Percentiles rank a stretch among this genome's conserved stretches.
Conservation (phyloP, 495 filamentous ascomycete genomes). For the Penicillium lividum region DNA sequence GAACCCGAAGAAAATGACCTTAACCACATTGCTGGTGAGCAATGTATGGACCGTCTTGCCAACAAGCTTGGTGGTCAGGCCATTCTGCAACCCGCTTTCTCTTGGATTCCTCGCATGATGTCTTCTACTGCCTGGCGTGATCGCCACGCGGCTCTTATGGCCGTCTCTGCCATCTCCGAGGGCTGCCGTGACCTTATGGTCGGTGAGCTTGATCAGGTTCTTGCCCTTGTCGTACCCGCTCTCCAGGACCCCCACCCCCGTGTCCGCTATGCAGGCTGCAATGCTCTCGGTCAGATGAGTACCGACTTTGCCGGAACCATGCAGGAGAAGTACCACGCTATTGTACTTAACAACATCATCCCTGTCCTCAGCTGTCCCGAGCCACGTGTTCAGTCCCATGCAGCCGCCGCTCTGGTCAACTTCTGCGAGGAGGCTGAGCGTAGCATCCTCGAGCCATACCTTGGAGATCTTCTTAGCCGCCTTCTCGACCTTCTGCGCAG, state of each 20-base stretch:
- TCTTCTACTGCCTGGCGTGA: slow-evolving; percentile 93
- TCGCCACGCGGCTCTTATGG: slow-evolving; percentile 97
- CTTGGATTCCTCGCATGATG: slow-evolving; percentile 98
- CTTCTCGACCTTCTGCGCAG: slow-evolving; percentile 83
- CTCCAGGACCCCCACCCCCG: slow-evolving; percentile 90
- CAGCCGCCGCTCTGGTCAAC: slow-evolving; percentile 95
- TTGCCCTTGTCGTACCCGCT: slow-evolving; percentile 90
- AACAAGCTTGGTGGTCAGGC: slow-evolving; percentile 92
- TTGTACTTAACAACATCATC: slow-evolving; percentile 85
- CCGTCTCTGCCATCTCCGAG: slow-evolving; percentile 97
- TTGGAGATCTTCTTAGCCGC: slow-evolving; percentile 80
- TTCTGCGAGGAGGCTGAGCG: slow-evolving; percentile 99
- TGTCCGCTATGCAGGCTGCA: slow-evolving; percentile 97
- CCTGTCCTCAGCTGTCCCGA: slow-evolving; percentile 88
- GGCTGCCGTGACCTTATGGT: slow-evolving; percentile 96
- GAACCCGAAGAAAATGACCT: slow-evolving; percentile 95
- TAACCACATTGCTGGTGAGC: slow-evolving; percentile 98
- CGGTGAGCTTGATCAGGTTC: slow-evolving; percentile 87
- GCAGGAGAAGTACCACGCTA: slow-evolving; percentile 91
- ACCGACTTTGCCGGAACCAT: slow-evolving; percentile 98
- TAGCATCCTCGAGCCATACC: slow-evolving; percentile 86
- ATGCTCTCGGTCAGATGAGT: slow-evolving; percentile 99
- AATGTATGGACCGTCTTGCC: slow-evolving; percentile 96
- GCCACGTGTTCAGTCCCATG: slow-evolving; percentile 94
- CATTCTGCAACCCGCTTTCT: slow-evolving; percentile 89